Percentiles rank a stretch among this genome's conserved stretches.
Evolutionary conservation across 768 basidiomycete genomes (phyloP).

Genomic region (Mycena sanguinolenta): DNA sequence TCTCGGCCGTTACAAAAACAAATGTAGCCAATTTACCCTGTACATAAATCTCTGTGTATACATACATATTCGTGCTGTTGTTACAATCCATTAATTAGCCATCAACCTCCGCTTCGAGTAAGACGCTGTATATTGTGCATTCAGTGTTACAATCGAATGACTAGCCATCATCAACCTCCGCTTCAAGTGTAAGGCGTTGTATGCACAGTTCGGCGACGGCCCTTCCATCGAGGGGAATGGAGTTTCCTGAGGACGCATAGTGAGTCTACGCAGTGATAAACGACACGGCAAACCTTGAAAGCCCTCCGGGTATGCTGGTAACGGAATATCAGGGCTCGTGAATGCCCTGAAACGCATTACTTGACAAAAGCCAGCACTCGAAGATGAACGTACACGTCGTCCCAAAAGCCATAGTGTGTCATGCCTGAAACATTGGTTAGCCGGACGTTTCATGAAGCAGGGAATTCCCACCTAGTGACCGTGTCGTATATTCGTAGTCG

Average conservation of each 20-base stretch:
- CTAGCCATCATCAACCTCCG: constrained; percentile 68
- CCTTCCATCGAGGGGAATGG: constrained; percentile 85
- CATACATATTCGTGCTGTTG: too few species aligned
- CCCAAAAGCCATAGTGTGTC: constrained; percentile 89
- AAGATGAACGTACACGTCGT: constrained; percentile 62
- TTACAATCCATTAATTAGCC: too few species aligned
- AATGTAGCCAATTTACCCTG: neutral
- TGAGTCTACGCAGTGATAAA: neutral
- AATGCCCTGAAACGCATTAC: constrained; percentile 65
- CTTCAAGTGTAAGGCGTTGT: constrained; percentile 67
- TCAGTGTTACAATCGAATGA: neutral
- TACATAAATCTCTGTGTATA: neutral
- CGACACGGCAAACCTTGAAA: constrained; percentile 65
- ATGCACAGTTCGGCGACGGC: constrained; percentile 74
- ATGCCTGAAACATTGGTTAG: constrained; percentile 50
- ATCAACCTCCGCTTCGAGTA: too few species aligned
- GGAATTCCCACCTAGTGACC: constrained; percentile 69
- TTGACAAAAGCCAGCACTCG: neutral
- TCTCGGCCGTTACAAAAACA: neutral
- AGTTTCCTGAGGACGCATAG: constrained; percentile 59
- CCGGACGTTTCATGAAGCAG: neutral
- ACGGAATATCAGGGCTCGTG: constrained; percentile 78
- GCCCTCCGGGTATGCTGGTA: constrained; percentile 83
- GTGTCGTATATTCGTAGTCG: constrained; percentile 75
- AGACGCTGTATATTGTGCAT: too few species aligned